Percentiles rank a stretch among this genome's conserved stretches.
Evolutionary conservation across 140 eudicot species (phyloP).

Genomic region (Stevia rebaudiana): DNA sequence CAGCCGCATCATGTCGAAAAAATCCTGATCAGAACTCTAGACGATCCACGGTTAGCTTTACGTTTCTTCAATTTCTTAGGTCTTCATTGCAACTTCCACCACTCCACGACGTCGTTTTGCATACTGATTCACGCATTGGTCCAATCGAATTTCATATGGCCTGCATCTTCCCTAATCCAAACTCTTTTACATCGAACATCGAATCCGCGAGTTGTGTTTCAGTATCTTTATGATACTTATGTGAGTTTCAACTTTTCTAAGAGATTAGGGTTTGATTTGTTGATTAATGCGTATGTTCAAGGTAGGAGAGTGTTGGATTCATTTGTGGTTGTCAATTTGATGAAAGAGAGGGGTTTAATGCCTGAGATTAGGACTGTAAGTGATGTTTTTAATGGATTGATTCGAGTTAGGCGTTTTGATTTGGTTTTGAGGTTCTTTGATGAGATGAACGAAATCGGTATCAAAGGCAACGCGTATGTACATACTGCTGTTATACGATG

Average conservation of each 20-base stretch:
- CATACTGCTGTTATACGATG: constrained; percentile 50
- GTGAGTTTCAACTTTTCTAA: constrained; percentile 23
- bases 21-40: constrained; percentile 42
- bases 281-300: constrained; percentile 52
- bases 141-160: constrained; percentile 57
- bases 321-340: constrained; percentile 38
- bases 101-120: constrained; percentile 79
- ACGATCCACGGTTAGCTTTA: constrained; percentile 62
- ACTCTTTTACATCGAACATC: constrained; percentile 44
- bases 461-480: constrained; percentile 50
- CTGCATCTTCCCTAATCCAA: constrained; percentile 71
- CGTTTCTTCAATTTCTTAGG: constrained; percentile 92
- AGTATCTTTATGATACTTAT: constrained; percentile 26
- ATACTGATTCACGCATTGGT: constrained; percentile 63
- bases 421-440: constrained; percentile 52
- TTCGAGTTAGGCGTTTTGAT: constrained; percentile 41
- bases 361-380: constrained; percentile 86
- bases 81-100: constrained; percentile 60
- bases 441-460: constrained; percentile 31
- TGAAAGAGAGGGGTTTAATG: constrained; percentile 45
- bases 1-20: constrained; percentile 57
- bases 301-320: constrained; percentile 48
- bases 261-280: constrained; percentile 59
- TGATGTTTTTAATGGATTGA: constrained; percentile 66
- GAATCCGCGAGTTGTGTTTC: constrained; percentile 35